phyloP scores from a whole-genome alignment of 2,329 filamentous ascomycete species.

The Ophiocordyceps camponoti-rufipedis region DNA sequence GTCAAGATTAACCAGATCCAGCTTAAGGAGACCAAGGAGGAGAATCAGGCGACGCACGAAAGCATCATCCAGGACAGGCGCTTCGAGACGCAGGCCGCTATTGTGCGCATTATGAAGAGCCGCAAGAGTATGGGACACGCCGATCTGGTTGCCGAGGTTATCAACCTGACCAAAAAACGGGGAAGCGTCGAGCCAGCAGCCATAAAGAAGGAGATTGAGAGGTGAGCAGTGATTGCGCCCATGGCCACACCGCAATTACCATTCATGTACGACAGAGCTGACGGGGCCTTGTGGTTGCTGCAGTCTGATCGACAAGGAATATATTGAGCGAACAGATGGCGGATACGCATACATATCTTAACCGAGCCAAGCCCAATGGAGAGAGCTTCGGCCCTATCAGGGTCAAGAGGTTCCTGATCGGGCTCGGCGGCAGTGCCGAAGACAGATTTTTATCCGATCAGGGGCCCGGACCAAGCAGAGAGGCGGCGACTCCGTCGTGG shows the following conservation, averaged over 20 bases:
- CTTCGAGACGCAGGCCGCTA: constrained; percentile 92
- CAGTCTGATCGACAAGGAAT: constrained; percentile 83
- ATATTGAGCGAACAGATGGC: constrained; percentile 60
- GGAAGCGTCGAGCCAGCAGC: constrained; percentile 71
- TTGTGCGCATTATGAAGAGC: constrained; percentile 94
- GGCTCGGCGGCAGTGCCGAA: too few species aligned
- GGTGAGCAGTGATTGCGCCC: constrained; percentile 31
- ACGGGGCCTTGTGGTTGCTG: background rate
- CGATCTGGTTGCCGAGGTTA: constrained; percentile 83
- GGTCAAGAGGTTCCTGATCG: too few species aligned
- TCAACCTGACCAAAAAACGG: constrained; percentile 71
- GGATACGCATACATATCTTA: constrained; percentile 50
- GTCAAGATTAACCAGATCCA: constrained; percentile 99
- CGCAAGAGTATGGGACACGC: constrained; percentile 71
- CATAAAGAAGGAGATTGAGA: constrained; percentile 96
- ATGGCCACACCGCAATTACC: background rate
- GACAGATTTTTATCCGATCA: background rate
- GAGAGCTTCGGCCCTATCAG: background rate
- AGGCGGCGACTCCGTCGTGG: background rate
- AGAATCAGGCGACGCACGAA: constrained; percentile 88
- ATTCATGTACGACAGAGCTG: background rate
- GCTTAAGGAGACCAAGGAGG: constrained; percentile 84
- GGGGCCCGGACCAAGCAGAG: background rate
- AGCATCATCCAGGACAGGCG: constrained; percentile 76
- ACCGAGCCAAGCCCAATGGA: background rate